Percentiles rank a stretch among this genome's conserved stretches.
These are phyloP conservation scores for Salvia rosmarinus DNA, from an alignment of 257 asterid species.

Conservation along the genomic window DNA sequence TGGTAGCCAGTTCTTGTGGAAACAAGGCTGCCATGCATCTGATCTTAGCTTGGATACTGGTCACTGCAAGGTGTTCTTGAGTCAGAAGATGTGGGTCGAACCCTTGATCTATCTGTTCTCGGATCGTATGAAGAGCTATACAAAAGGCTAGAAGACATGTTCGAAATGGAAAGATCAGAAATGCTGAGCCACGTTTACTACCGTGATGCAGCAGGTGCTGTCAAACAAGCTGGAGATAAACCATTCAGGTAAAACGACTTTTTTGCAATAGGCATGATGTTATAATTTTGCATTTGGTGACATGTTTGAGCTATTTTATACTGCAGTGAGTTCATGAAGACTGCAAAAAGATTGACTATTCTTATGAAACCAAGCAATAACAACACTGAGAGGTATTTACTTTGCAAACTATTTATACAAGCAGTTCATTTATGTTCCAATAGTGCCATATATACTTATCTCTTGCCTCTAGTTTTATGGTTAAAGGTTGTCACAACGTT, in stretches of 20 bases:
- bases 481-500: neutral
- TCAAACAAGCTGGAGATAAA: constrained; percentile 70
- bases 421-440: too few relatives aligned
- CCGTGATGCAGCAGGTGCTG: constrained; percentile 64
- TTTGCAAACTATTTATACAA: too few relatives aligned
- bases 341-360: constrained; percentile 76
- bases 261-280: neutral
- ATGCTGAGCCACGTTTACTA: constrained; percentile 60
- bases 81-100: constrained; percentile 79
- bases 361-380: constrained; percentile 52
- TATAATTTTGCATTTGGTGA: constrained; percentile 17
- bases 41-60: constrained; percentile 65
- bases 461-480: neutral
- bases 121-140: constrained; percentile 85
- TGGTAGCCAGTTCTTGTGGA: constrained; percentile 44
- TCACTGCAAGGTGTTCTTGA: constrained; percentile 90
- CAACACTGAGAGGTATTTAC: constrained; percentile 56
- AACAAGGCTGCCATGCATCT: constrained; percentile 45
- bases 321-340: constrained; percentile 67
- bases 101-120: constrained; percentile 72
- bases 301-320: constrained; percentile 5
- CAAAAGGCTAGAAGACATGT: constrained; percentile 67
- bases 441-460: neutral
- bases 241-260: constrained; percentile 62
- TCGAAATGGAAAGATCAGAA: constrained; percentile 64